Evolutionary conservation across 208 protist species (phyloP), one percentile per base, ranked within the genome.

Genomic region (Acanthamoeba culbertsoni): DNA sequence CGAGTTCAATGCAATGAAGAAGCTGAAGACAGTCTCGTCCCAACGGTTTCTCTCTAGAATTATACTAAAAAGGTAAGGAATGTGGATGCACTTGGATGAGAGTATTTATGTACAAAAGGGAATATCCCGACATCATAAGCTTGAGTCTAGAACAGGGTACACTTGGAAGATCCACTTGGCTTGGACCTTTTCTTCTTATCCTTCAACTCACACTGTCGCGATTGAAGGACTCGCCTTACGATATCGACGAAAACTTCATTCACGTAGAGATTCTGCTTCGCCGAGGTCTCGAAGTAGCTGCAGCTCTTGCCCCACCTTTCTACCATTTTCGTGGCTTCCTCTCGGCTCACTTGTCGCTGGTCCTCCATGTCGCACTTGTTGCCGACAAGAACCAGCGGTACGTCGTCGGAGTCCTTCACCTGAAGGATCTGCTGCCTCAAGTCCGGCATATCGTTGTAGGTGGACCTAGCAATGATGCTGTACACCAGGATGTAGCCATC

Each of bases 201-300:
- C 1, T 59, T 20, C 12, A 18, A 42, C 18, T 28, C 77, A 12
- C 46, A 12, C 8, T 55, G 23, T n/a, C 28, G 10, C 18, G 51
- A 37, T 0, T 35, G 26, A 6, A 62, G n/a, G 77, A 86, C 40
- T 37, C 46, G 46, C 14, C 96, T 77, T n/a, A 97, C 95, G 5
- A 97, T 53, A 6, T 96, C 94, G 20, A 95, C 95, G 92, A 98
- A 98, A 16, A 94, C 92, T 20, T 97, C 95, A 28, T 97, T 95
- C 37, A 97, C 96, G 31, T 97, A 98, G 14, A 97, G 75, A 62
- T 96, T 91, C n/a, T 94, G 92, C 94, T 98, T 98, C 10, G 97
- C 96, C 37, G 96, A 65, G 42, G 94, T 68, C 86, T 96, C 95
- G 35, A 96, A 48, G 77, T 95, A 96, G 28, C 42, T 16, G 40